Conservation (phyloP, 768 basidiomycete species). For the Lactarius trivialis region DNA sequence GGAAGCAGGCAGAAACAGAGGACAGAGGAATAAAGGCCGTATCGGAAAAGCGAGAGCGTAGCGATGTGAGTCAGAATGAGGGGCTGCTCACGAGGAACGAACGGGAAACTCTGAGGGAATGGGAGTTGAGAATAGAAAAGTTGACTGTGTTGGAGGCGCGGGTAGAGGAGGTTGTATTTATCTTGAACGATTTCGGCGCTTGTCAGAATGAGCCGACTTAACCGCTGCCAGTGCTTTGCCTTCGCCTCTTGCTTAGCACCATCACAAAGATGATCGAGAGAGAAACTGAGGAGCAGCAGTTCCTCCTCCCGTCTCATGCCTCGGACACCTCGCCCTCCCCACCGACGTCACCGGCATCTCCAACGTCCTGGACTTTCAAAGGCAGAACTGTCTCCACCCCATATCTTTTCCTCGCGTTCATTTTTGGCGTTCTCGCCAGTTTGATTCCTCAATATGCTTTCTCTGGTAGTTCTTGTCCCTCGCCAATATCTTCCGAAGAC, state of each 20-base stretch:
- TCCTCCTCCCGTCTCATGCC: conserved; percentile 25
- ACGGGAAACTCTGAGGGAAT: conserved; percentile 61
- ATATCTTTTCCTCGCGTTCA: conserved; percentile 15
- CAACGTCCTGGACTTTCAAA: conserved; percentile 15
- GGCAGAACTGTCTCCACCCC: conserved; percentile 3
- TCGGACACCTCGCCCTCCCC: conserved; percentile 30
- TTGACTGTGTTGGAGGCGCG: conserved; percentile 76
- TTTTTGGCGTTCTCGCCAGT: conserved; percentile 18
- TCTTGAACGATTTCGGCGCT: conserved; percentile 65
- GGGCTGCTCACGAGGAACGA: conserved; percentile 66
- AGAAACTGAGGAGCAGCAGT: conserved; percentile 20
- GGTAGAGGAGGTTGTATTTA: conserved; percentile 84
- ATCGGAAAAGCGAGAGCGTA: conserved; percentile 74
- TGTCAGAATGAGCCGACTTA: not conserved
- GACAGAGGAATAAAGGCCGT: conserved; percentile 59
- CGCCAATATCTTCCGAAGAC: not conserved
- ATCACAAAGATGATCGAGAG: conserved; percentile 2
- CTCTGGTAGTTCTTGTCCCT: conserved; percentile 9
- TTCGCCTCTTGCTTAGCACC: not conserved
- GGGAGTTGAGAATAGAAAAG: conserved; percentile 70
- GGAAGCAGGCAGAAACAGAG: conserved; percentile 68
- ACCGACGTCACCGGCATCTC: conserved; percentile 44
- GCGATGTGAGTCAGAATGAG: conserved; percentile 76
- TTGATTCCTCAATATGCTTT: conserved; percentile 14
- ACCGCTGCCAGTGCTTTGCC: no score